These are phyloP conservation scores for Collybia mongolica DNA, from an alignment of 768 basidiomycete genomes.

Conservation along the genomic window DNA sequence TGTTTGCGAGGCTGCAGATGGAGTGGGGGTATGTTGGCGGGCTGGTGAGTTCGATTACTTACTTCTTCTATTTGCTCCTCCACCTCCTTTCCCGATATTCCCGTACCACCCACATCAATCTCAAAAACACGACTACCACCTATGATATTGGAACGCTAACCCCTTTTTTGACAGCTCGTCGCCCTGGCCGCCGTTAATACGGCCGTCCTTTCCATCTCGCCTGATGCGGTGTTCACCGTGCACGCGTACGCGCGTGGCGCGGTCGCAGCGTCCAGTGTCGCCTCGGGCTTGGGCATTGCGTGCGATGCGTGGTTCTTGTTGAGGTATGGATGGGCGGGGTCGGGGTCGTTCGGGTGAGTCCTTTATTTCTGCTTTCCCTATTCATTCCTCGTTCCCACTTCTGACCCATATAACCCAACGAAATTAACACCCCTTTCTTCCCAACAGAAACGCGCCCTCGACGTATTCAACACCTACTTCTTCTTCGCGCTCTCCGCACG, in stretches of 20 bases:
- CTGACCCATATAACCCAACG: too few species aligned
- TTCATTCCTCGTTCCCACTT: too few species aligned
- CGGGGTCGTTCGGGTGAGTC: too few species aligned
- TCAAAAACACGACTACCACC: too few species aligned
- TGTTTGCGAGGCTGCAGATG: neutral
- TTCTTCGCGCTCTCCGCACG: constrained; percentile 71
- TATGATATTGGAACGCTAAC: too few species aligned
- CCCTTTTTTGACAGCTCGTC: neutral
- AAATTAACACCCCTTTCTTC: too few species aligned
- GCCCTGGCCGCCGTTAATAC: constrained; percentile 37
- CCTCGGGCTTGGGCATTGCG: constrained; percentile 64
- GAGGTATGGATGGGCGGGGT: constrained; percentile 46
- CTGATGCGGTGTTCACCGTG: constrained; percentile 50
- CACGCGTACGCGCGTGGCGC: constrained; percentile 44
- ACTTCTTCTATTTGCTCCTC: neutral
- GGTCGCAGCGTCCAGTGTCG: constrained; percentile 55
- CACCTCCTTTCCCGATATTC: neutral
- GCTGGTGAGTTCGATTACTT: neutral
- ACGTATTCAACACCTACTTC: constrained; percentile 59
- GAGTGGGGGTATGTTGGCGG: constrained; percentile 4
- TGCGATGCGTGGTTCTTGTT: constrained; percentile 68
- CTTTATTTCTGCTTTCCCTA: too few species aligned
- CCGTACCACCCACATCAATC: too few species aligned
- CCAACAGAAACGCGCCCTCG: constrained; percentile 44
- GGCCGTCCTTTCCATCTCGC: constrained; percentile 62